Conservation (phyloP, 1,139 yeast genomes). For the Candida dubliniensis region DNA sequence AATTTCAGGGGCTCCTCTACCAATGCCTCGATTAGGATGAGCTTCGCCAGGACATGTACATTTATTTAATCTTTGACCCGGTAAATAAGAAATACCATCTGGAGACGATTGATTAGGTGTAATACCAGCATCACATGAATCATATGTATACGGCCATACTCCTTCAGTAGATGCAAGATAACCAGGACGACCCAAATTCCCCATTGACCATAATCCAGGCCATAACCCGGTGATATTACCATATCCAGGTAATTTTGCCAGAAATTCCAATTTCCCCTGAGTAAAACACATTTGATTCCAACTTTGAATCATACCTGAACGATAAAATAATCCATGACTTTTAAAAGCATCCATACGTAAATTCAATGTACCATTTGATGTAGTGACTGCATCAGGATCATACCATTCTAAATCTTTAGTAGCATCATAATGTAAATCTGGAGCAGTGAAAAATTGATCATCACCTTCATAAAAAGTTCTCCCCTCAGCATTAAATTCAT, state of each 20-base stretch:
- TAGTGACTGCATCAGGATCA: constrained; percentile 75
- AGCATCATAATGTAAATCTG: constrained; percentile 74
- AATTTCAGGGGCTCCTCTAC: constrained; percentile 89
- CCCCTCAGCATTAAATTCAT: constrained; percentile 80
- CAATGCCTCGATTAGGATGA: constrained; percentile 76
- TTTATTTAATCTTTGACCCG: constrained; percentile 68
- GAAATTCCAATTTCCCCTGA: constrained; percentile 69
- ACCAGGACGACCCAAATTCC: constrained; percentile 83
- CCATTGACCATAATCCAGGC: constrained; percentile 92
- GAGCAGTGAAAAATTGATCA: constrained; percentile 81
- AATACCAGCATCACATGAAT: constrained; percentile 81
- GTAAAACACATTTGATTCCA: constrained; percentile 85
- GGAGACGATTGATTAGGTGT: constrained; percentile 84
- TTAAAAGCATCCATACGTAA: constrained; percentile 69
- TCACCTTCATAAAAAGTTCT: constrained; percentile 80
- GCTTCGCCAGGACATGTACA: constrained; percentile 77
- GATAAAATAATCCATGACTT: constrained; percentile 68
- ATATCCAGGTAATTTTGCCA: constrained; percentile 71
- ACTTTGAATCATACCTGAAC: constrained; percentile 83
- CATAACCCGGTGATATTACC: constrained; percentile 73
- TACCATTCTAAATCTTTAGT: constrained; percentile 87
- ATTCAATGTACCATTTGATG: constrained; percentile 63
- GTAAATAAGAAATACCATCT: constrained; percentile 75
- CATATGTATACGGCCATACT: constrained; percentile 87
- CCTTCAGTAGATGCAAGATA: constrained; percentile 78